Evolutionary conservation across 768 basidiomycete species (phyloP).

Genomic region (Serendipita vermifera): DNA sequence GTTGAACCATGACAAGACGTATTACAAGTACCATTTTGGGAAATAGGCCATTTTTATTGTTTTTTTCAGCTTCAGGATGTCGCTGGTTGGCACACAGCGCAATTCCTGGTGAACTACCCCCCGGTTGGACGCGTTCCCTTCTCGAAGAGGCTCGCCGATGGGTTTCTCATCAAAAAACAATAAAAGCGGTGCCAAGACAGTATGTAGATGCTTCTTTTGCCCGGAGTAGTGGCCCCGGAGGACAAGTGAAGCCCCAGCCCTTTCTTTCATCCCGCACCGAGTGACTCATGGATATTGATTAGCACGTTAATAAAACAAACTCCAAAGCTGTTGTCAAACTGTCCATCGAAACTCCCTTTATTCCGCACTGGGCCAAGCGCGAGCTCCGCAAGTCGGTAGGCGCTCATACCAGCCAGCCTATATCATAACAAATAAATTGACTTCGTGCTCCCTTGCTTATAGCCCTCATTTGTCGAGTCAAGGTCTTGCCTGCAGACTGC

Average conservation of each 20-base stretch:
- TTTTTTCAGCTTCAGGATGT: too few species aligned
- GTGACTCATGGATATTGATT: not conserved
- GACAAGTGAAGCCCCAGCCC: not conserved
- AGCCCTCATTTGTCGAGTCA: not conserved
- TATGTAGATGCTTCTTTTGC: not conserved
- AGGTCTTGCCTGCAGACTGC: not conserved
- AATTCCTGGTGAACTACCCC: too few species aligned
- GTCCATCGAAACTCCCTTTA: not conserved
- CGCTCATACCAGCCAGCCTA: not conserved
- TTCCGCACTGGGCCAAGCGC: not conserved
- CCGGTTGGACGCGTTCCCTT: not conserved
- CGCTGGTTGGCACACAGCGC: too few species aligned
- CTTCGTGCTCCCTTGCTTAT: too few species aligned
- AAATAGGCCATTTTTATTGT: too few species aligned
- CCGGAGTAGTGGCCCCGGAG: not conserved
- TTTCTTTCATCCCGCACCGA: not conserved
- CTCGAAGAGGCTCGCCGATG: not conserved
- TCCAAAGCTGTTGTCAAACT: not conserved
- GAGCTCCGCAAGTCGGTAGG: not conserved
- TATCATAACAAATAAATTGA: not conserved
- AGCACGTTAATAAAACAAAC: not conserved
- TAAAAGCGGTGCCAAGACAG: not conserved
- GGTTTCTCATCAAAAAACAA: not conserved
- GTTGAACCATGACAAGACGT: too few species aligned
- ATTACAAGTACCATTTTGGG: too few species aligned